Evolutionary conservation across 2,329 filamentous ascomycete genomes (phyloP), one percentile per base, ranked within the genome.

Genomic region (Ophiocordyceps australis): DNA sequence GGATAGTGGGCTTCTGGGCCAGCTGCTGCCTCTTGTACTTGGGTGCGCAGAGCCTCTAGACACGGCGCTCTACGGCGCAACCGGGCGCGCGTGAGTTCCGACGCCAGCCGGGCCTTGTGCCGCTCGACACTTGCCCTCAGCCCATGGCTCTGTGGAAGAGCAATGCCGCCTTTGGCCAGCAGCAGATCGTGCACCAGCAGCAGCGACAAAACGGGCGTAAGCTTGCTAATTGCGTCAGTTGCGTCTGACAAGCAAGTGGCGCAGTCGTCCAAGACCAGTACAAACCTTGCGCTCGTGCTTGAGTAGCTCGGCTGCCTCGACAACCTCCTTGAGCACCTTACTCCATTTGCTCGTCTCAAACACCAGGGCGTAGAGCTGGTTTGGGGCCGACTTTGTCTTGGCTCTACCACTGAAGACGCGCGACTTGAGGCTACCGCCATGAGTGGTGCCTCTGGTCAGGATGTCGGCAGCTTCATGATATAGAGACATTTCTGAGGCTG

Each of bases 311-410:
- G 82, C 66, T 35, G 65, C 70, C 38, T 94, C 82, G 42, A 98
- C 70, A n/a, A 94, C 75, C 42, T 93, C 83, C 41, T 82, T 82
- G 24, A 98, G 54, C 3, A 94, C 62, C 4, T 59, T 47, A 39
- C 85, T 89, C 81, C 86, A 94, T 70, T 93, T 95, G 37, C 77
- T 74, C 2, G 80, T 73, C 50, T 95, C 85, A 14, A 76, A 66
- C 14, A 83, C 76, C 19, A 98, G 59, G 7, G 89, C 89, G 46
- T 89, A 95, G 7, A 95, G 59, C 44, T 91, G 80, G 9, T 74
- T 74, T 0, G 77, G 75, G 3, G 75, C 66, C 11, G 78, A 83
- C 43, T 86, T 92, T 36, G 82, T 53, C 7, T 62, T 59, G 38
- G 77, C 77, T 32, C 72, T 74, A 30, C 62, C 59, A n/a, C n/a